phyloP scores from a whole-genome alignment of 1,139 yeast genomes.

The Hyphopichia pseudoburtonii region DNA sequence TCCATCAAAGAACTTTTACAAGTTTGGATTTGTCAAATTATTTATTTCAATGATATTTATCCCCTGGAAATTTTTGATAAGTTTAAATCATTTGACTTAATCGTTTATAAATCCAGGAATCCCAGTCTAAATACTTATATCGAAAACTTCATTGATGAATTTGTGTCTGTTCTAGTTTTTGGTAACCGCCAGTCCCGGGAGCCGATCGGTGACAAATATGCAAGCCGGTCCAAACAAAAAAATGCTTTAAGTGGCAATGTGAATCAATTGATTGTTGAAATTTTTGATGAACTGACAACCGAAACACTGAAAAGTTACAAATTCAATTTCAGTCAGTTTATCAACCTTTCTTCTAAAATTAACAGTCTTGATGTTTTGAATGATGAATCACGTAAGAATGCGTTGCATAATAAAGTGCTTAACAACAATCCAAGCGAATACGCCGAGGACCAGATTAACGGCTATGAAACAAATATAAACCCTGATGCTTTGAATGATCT shows the following conservation, averaged over 20 bases:
- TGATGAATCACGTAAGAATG: conserved; percentile 8
- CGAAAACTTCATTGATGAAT: conserved; percentile 25
- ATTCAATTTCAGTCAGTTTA: conserved; percentile 28
- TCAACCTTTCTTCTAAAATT: conserved; percentile 12
- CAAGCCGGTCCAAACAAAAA: background rate
- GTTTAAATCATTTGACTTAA: conserved; percentile 37
- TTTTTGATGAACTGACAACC: conserved; percentile 23
- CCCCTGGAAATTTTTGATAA: conserved; percentile 40
- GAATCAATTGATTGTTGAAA: conserved; percentile 21
- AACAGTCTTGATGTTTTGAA: background rate
- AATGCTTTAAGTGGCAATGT: conserved; percentile 14
- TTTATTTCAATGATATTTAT: conserved; percentile 46
- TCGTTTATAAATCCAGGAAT: conserved; percentile 41
- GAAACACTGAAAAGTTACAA: conserved; percentile 23
- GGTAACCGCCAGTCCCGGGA: conserved; percentile 4
- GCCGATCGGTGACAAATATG: conserved; percentile 1
- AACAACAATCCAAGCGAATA: background rate
- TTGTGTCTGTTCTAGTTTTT: conserved; percentile 15
- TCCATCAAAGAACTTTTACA: conserved; percentile 39
- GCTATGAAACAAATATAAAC: no score
- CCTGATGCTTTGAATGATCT: no score
- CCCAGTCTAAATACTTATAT: conserved; percentile 43
- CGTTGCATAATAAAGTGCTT: background rate
- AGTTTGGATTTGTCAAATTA: conserved; percentile 46
- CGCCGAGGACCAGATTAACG: no score